Percentiles rank a stretch among this genome's conserved stretches.
Evolutionary conservation across 768 basidiomycete species (phyloP).

Genomic region (Mycena venus): DNA sequence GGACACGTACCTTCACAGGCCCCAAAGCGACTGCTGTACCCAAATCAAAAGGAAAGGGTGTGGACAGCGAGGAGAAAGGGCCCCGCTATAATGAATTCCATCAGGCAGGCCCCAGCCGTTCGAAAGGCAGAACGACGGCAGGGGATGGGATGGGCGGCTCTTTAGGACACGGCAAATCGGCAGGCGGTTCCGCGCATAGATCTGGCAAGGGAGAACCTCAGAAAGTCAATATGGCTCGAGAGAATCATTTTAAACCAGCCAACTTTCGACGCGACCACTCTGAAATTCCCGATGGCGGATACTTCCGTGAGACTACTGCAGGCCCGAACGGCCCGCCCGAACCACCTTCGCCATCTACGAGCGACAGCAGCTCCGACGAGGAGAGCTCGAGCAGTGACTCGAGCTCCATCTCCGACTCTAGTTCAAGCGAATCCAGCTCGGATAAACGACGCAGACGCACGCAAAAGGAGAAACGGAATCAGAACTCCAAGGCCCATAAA

Average conservation of each 20-base stretch:
- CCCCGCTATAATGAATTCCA: neutral
- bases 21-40: neutral
- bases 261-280: conserved; percentile 1
- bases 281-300: conserved; percentile 19
- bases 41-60: neutral
- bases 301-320: neutral
- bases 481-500: neutral
- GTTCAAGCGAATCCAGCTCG: neutral
- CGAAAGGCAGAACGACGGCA: neutral
- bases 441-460: neutral
- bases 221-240: neutral
- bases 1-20: neutral
- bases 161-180: neutral
- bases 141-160: too few relatives aligned
- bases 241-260: neutral
- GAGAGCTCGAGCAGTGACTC: neutral
- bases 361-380: neutral
- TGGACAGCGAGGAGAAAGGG: neutral
- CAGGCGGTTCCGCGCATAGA: too few relatives aligned
- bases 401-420: neutral
- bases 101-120: neutral
- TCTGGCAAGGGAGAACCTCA: neutral
- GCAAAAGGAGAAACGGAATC: neutral
- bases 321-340: neutral
- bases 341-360: neutral